Evolutionary conservation across 371 early-diverging fungal genomes (phyloP).

Genomic region (Massospora cicadina): DNA sequence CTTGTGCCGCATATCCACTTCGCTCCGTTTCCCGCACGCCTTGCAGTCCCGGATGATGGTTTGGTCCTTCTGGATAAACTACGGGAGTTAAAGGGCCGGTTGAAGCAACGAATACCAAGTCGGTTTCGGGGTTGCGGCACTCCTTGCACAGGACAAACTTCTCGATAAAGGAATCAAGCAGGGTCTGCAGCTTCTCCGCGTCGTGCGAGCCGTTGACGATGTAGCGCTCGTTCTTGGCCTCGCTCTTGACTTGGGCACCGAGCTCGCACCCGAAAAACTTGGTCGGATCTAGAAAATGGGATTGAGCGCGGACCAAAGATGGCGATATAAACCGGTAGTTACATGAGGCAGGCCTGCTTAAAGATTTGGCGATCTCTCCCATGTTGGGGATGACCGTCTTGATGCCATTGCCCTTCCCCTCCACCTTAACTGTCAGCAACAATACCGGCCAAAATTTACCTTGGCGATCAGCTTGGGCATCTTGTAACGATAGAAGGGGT

Average conservation of each 20-base stretch:
- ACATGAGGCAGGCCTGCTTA: slow-evolving; percentile 81
- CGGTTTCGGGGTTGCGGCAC: slow-evolving; percentile 98
- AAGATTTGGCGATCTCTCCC: slow-evolving; percentile 81
- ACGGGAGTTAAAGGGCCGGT: background rate
- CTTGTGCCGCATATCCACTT: slow-evolving; percentile 81
- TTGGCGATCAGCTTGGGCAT: slow-evolving; percentile 89
- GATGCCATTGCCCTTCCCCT: slow-evolving; percentile 98
- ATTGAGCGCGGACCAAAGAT: slow-evolving; percentile 5
- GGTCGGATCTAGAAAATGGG: slow-evolving; percentile 35
- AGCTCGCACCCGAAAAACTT: slow-evolving; percentile 95
- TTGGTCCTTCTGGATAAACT: slow-evolving; percentile 30
- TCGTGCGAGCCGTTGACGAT: slow-evolving; percentile 97
- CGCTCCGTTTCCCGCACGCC: slow-evolving; percentile 79
- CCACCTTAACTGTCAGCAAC: slow-evolving; percentile 37
- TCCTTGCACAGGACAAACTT: slow-evolving; percentile 90
- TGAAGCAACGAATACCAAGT: slow-evolving; percentile 32
- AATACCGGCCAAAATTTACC: slow-evolving; percentile 21
- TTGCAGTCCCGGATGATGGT: slow-evolving; percentile 63
- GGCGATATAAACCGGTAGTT: slow-evolving; percentile 13
- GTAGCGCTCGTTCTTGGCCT: slow-evolving; percentile 82
- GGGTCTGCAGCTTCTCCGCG: slow-evolving; percentile 66
- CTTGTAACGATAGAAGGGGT: slow-evolving; percentile 98
- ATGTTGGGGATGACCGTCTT: slow-evolving; percentile 98
- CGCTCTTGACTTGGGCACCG: slow-evolving; percentile 86
- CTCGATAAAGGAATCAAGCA: slow-evolving; percentile 89